Evolutionary conservation across 1,139 yeast genomes (phyloP), one percentile per base, ranked within the genome.

Genomic region (Schwanniomyces etchellsii): DNA sequence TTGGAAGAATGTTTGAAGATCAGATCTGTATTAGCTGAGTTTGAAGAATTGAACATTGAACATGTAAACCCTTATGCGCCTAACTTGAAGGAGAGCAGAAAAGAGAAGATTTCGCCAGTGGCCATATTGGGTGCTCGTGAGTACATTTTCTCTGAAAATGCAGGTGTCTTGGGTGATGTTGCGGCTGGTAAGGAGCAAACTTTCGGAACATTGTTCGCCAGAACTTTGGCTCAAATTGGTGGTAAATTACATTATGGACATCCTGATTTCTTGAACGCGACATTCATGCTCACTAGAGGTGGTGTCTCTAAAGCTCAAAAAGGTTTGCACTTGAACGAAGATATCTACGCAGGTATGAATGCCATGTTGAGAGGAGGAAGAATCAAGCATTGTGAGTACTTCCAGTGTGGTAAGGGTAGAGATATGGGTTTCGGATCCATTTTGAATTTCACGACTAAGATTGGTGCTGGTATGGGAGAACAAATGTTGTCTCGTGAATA

Each of bases 391-490:
- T 91, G 97, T 74, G 98, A 91, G 62, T 91, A 89, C 69, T 91
- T 85, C 67, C 98, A 91, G 67, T 91, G 98, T 78, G 98, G 98
- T 82, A 91, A 91, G 67, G 98, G 98, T 67, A 88, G 98, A 80
- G 98, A 91, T 81, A 78, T 91, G 70, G 98, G 98, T 68, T 91
- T 91, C 63, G 96, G 96, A 42, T 89, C 98, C 25, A 88, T 91
- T 74, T 77, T 91, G 72, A 91, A 91, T 67, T 91, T 91, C 79
- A 91, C 97, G 22, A 91, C 98, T 38, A 91, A 91, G 74, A 91
- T 91, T 79, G 98, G 98, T 73, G 95, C 97, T 52, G 98, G 98
- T 83, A 91, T 91, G 98, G 98, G 98, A 67, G 98, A 91, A 66
- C 98, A 91, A 66, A 89, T 91, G 93, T 72, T 91, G 55, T 88